Base-by-base conservation (phyloP, 2,329 filamentous ascomycete genomes). In the Trichoderma gracile region DNA sequence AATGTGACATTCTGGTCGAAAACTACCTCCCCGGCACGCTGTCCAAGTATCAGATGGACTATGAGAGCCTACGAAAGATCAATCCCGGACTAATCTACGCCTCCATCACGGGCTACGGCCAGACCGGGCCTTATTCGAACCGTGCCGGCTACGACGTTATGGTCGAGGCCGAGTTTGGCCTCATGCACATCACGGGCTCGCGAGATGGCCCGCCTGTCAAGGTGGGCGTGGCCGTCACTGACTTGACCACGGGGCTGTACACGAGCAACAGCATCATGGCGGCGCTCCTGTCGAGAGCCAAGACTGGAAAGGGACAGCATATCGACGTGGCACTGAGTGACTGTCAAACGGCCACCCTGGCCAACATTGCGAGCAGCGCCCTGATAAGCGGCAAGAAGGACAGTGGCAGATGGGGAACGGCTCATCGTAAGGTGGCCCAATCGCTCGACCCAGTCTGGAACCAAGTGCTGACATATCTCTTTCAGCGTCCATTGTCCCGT, bases 131-230 rank as follows among this genome's bases (percentile, higher is more conserved):
- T 0, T 97, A 96, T 77, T 87, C 89, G 6, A 86, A 88, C 68
- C 85, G 95, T 15, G 93, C 95, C 3, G 95, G 95, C 5, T 99
- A 99, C 81, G 95, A 99, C 77, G 95, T 99, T 70, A 99, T 99
- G 94, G 94, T 99, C 12, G 95, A 99, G 80, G 95, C 95, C 66
- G 95, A 98, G 75, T 93, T 99, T 79, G 95, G 95, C 0, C 80
- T 99, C 64, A 99, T 99, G 95, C 95, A 99, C 78, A 98, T 99
- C 71, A 99, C 95, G 0, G 95, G 95, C 38, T 85, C 86, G 67
- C 85, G 93, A 63, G 90, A 96, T 71, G 93, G 94, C 0, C 90
- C 93, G 1, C 95, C 95, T 0, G 95, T 97, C 45, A 99, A 99
- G 78, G 95, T 99, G 2, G 95, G 95, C 19, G 95, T 99, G 3